Base-by-base conservation (phyloP, 306 rosid species). In the Argentina anserina region DNA sequence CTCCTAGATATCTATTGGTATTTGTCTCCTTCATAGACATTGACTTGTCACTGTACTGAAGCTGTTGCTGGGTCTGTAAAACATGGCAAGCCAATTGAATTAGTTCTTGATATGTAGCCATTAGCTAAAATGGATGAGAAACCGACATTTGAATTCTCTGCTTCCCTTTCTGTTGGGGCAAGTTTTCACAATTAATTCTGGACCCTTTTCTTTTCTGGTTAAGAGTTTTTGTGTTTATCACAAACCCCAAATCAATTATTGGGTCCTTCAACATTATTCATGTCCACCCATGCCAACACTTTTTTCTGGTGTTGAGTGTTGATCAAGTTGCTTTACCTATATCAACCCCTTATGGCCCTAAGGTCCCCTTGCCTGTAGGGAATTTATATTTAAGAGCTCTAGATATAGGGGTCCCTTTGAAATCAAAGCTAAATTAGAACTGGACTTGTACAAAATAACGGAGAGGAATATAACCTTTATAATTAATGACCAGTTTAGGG, bases 161-260 rank as follows among this genome's bases (percentile, higher is more conserved):
- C 63, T 84, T 78, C 80, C 87, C 85, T 78, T 40, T 3, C 55
- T 55, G 45, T 50, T 37, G 78, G 80, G 88, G 79, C 80, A 82
- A 59, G 45, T 28, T 8, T 7, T 14, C 37, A 52, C 43, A 61
- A 43, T 80, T 36, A 23, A 45, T 56, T 36, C 9, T n/a, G 46
- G 33, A 28, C 76, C 49, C 13, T 11, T 29, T 3, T 6, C 23
- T 3, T 15, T 17, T 26, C 1, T 15, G 26, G 61, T 46, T 36
- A 46, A 25, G 39, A 21, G 59, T 26, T 47, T 59, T 4, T 67
- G 8, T 65, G 42, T 28, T 31, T 23, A 13, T 6, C n/a, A 47
- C 29, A 26, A 45, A n/a, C 42, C 37, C 39, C 33, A 36, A 9
- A 15, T 50, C n/a, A 37, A 31, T 60, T 0, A 10, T 21, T 6